Base-by-base conservation (phyloP, 164 flowering plant genomes). In the Aristolochia californica region DNA sequence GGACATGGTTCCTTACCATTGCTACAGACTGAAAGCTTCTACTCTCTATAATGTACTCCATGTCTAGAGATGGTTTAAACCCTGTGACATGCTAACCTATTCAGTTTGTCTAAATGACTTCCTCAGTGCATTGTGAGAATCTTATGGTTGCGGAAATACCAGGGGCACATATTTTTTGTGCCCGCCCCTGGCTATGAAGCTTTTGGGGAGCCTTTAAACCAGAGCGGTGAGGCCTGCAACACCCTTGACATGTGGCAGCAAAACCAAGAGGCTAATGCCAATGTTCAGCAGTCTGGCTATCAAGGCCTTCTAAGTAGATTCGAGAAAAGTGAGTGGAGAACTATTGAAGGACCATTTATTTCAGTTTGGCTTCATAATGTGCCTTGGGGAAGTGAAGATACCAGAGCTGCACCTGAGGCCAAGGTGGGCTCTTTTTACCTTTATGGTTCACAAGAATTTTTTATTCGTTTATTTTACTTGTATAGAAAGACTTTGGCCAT, bases 341-440 rank as follows among this genome's bases (percentile, higher is more conserved):
- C 77, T 43, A 68, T 87, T 62, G 62, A 73, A 48, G 97, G 99
- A 43, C 99, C 99, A 18, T 94, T 94, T 75, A 68, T 94, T 73
- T 87, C 91, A 23, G 69, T 90, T 59, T 94, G 97, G 97, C 91
- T 94, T 67, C 99, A 87, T 54, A 94, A 94, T 75, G 99, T 94
- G 24, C 93, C 96, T 43, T 93, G 97, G 99, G 97, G 82, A 8
- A 68, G 67, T 74, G 93, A 87, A 76, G 78, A 75, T 56, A 62
- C 84, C 55, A 71, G 78, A 88, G 83, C 95, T 45, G 97, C 97
- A 54, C 99, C 96, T 64, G 64, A 84, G 66, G 96, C 99, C 25
- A 78, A 87, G 96, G 97, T 93, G 56, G 22, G 55, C 50, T 43
- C 57, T 45, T 56, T n/a, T 49, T 50, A 7, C 53, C 28, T 54